Evolutionary conservation across 768 basidiomycete genomes (phyloP).

Genomic region (Rhizopogon salebrosus): DNA sequence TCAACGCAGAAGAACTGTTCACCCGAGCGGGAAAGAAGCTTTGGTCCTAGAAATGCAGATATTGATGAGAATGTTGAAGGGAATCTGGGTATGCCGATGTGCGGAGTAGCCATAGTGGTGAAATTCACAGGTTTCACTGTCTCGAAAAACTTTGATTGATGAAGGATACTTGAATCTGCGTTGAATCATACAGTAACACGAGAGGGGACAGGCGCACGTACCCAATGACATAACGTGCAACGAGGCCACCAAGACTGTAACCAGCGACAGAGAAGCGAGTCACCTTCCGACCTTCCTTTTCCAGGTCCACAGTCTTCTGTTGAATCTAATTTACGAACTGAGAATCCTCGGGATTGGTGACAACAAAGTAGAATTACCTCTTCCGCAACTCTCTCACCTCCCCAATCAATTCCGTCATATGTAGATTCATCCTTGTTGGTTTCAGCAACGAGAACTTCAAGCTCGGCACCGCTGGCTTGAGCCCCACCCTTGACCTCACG

Average conservation of each 20-base stretch:
- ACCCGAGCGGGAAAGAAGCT: constrained; percentile 72
- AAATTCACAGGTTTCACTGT: constrained; percentile 72
- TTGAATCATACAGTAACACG: constrained; percentile 5
- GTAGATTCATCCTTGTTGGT: constrained; percentile 63
- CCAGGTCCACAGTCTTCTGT: constrained; percentile 48
- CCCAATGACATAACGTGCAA: constrained; percentile 78
- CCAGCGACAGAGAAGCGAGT: constrained; percentile 71
- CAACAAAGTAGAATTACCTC: constrained; percentile 45
- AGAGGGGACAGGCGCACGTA: constrained; percentile 21
- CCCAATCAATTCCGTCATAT: constrained; percentile 84
- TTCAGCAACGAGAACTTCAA: constrained; percentile 62
- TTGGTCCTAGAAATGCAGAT: constrained; percentile 54
- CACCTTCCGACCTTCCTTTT: constrained; percentile 50
- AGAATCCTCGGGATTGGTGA: not conserved
- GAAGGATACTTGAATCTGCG: constrained; percentile 43
- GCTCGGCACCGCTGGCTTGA: constrained; percentile 13
- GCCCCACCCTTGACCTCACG: constrained; percentile 37
- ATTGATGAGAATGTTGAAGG: constrained; percentile 54
- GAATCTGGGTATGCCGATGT: constrained; percentile 68
- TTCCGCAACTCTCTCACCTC: constrained; percentile 71
- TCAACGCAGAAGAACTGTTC: constrained; percentile 74
- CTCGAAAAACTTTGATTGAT: constrained; percentile 68
- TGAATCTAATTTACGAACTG: constrained; percentile 39
- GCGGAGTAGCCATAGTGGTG: constrained; percentile 79
- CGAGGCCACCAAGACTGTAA: constrained; percentile 77